Conservation (phyloP, 768 basidiomycete genomes). For the Boletus rufocinnamomeus region DNA sequence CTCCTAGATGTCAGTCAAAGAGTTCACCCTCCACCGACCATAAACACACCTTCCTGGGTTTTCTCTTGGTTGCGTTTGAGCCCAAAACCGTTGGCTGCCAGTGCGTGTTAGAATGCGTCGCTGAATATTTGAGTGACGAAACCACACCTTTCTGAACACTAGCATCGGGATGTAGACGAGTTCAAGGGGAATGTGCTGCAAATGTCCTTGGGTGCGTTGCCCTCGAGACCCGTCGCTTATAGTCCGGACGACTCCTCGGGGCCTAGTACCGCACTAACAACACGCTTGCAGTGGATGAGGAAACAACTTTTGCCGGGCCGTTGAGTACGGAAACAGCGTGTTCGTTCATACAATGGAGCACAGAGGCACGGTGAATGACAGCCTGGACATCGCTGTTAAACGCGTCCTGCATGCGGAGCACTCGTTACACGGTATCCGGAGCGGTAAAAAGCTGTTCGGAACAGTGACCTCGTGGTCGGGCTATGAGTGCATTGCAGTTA, state of each 20-base stretch:
- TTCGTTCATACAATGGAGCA: conserved; percentile 2
- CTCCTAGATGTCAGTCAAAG: conserved; percentile 1
- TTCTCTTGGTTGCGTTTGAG: background rate
- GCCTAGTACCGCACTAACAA: conserved; percentile 13
- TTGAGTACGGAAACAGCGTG: background rate
- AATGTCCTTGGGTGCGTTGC: background rate
- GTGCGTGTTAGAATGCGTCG: conserved; percentile 3
- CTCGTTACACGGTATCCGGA: background rate
- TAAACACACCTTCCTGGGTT: conserved; percentile 14
- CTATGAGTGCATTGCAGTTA: conserved; percentile 3
- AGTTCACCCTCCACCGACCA: background rate
- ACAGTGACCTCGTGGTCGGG: conserved; percentile 2
- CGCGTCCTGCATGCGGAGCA: conserved; percentile 2
- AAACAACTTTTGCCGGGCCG: too few relatives aligned
- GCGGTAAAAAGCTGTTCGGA: background rate
- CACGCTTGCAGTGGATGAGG: conserved; percentile 1
- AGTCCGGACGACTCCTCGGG: background rate
- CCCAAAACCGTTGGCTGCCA: conserved; percentile 3
- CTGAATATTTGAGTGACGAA: background rate
- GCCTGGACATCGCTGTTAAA: conserved; percentile 1
- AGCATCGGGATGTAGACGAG: background rate
- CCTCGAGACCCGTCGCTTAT: conserved; percentile 14
- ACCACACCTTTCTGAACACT: conserved; percentile 9
- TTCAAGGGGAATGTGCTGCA: conserved; percentile 1
- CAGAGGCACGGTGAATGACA: background rate